A percentile compares a stretch with the other conserved stretches of the same genome.
Conservation (phyloP, 345 rosid species). For the Atalantia buxifolia region DNA sequence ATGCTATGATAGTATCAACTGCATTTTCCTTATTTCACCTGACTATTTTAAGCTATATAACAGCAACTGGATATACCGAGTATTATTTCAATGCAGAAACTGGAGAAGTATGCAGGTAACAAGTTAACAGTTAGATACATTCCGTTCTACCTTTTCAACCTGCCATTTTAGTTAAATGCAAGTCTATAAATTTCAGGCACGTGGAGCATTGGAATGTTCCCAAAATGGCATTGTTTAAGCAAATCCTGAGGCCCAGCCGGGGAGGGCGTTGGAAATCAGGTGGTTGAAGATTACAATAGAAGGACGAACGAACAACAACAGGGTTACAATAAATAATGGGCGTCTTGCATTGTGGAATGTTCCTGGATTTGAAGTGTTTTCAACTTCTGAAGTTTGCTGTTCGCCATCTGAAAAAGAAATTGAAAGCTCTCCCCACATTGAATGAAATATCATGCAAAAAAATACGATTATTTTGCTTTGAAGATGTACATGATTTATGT, state of each 20-base stretch:
- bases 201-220: slow-evolving; percentile 96
- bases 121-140: neutral
- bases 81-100: slow-evolving; percentile 63
- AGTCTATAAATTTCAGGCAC: slow-evolving; percentile 42
- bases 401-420: neutral
- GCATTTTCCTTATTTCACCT: neutral
- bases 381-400: neutral
- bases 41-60: slow-evolving; percentile 13
- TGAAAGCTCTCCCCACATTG: neutral
- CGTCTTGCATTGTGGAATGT: neutral
- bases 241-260: slow-evolving; percentile 67
- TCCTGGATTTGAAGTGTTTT: neutral
- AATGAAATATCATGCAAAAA: too few species aligned
- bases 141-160: neutral
- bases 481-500: neutral
- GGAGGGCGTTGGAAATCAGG: slow-evolving; percentile 26
- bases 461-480: neutral
- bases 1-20: neutral
- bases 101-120: slow-evolving; percentile 83
- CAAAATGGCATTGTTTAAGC: slow-evolving; percentile 76
- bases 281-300: slow-evolving; percentile 10
- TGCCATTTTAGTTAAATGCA: neutral
- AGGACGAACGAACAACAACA: neutral
- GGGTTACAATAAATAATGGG: neutral
- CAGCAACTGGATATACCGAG: slow-evolving; percentile 94